Percentiles rank a stretch among this genome's conserved stretches.
These are phyloP conservation scores for Yamadazyma atmosphaerica DNA, from an alignment of 1,139 yeast genomes.

Conservation along the genomic window DNA sequence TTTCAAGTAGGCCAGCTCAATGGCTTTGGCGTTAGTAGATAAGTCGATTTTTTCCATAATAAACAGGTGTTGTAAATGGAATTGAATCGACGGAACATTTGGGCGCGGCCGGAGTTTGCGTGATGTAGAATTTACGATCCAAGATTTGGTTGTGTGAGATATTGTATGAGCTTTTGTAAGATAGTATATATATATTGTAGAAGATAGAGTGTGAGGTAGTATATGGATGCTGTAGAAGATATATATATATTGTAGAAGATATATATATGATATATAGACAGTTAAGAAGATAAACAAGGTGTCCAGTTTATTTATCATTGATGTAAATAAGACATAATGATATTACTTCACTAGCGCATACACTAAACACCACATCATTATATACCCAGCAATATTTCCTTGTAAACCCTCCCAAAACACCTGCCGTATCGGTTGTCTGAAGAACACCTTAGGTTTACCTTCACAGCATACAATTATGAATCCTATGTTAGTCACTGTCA, in stretches of 20 bases:
- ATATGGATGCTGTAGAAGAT: too few relatives aligned
- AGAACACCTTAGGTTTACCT: constrained; percentile 47
- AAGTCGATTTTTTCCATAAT: constrained; percentile 58
- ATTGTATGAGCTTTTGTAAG: too few relatives aligned
- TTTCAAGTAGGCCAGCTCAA: constrained; percentile 61
- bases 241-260: too few relatives aligned
- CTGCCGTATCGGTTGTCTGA: constrained; percentile 53
- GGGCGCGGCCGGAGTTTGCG: neutral
- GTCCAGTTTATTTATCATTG: too few relatives aligned
- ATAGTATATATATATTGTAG: too few relatives aligned
- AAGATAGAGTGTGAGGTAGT: too few relatives aligned
- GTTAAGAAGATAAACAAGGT: too few relatives aligned
- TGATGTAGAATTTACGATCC: too few relatives aligned
- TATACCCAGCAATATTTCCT: constrained; percentile 64
- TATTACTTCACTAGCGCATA: constrained; percentile 66
- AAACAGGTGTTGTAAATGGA: neutral
- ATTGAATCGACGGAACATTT: too few relatives aligned
- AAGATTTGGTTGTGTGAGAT: too few relatives aligned
- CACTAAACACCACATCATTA: constrained; percentile 84
- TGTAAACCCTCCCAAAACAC: constrained; percentile 57
- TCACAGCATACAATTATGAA: constrained; percentile 45
- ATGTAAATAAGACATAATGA: too few relatives aligned
- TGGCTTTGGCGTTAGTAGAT: constrained; percentile 57
- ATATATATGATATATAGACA: too few relatives aligned
- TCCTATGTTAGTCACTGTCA: constrained; percentile 42